Evolutionary conservation across 768 basidiomycete genomes (phyloP), one percentile per base, ranked within the genome.

Genomic region (Dioszegia hungarica): DNA sequence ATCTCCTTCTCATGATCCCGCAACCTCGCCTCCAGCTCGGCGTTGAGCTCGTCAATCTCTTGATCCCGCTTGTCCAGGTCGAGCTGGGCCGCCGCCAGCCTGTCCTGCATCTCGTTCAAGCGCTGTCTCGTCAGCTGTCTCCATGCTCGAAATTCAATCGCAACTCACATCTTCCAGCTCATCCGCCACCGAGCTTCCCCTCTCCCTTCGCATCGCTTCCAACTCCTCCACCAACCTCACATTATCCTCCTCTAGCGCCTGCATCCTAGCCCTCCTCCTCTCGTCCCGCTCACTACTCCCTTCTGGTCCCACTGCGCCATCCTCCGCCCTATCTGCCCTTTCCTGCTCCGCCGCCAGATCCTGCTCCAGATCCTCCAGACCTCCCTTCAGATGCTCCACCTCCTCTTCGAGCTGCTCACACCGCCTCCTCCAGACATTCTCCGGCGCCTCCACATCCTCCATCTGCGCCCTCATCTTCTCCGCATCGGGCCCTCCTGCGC

Each of bases 21-120:
- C 37, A 67, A 22, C 29, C 64, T 87, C 5, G 77, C 78, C 4
- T 90, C 81, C 41, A 94, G 74, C 45, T 92, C 88, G 1, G 87
- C 85, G 44, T 92, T 84, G 70, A 93, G 75, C 45, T 91, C 86
- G 2, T 87, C 85, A 41, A 92, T 83, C 72, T 90, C 89, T 57
- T 81, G 79, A 54, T 82, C 82, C 78, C 87, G 87, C 73, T 85
- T 78, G 50, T 91, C 89, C 20, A 91, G 75, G 28, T 94, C 92
- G 60, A 92, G 88, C 66, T 93, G 62, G 27, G 68, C 62, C 0
- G 73, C 63, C 5, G 68, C 74, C 5, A 75, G 68, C 40, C 61
- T 67, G 47, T 75, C 74, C 19, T 65, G 70, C 12, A 73, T 61
- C 33, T 69, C 60, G 46, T 76, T 73, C 29, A 68, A 54, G 43